Base-by-base conservation (phyloP, 345 rosid genomes). In the Triadica sebifera region DNA sequence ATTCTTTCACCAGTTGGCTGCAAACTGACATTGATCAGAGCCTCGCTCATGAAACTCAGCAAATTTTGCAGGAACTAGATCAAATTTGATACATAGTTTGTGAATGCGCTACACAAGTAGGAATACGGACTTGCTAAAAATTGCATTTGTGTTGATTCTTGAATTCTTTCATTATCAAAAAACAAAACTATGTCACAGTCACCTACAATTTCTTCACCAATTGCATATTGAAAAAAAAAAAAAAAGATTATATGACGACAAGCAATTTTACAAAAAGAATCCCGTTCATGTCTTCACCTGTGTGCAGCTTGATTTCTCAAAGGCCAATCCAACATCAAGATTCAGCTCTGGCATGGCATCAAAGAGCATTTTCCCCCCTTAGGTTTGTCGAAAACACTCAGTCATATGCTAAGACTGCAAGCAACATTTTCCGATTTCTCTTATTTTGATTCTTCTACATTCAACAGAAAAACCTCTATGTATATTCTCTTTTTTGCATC, bases 151-250 rank as follows among this genome's bases (percentile, higher is more conserved):
- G 67, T 75, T 67, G 72, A 63, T 72, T 69, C 73, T 41, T n/a
- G 34, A 25, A 56, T 57, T 61, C 38, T 12, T 61, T 75, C 13
- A 60, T 50, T 55, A 57, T 57, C 67, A 45, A 22, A 76, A 70
- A 64, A 69, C 74, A 76, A 69, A 66, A 16, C 69, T 73, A 65
- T 70, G 68, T 47, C 76, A 75, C 79, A 70, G n/a, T 38, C 62
- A 65, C 74, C 71, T 83, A 80, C 77, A 74, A 50, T 65, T 79
- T 73, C 74, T 81, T 77, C 62, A 51, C 12, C 65, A 68, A 46
- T 39, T 65, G 67, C 45, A 4, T 57, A 9, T 17, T 0, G 10
- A 4, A 65, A 53, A 47, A 70, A 55, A 41, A 58, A 69, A 69
- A 57, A 63, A 50, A 52, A 49, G 15, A 20, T 0, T 61, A 76